These are phyloP conservation scores for Liriodendron chinense DNA, from an alignment of 164 flowering plant species.

Conservation along the genomic window DNA sequence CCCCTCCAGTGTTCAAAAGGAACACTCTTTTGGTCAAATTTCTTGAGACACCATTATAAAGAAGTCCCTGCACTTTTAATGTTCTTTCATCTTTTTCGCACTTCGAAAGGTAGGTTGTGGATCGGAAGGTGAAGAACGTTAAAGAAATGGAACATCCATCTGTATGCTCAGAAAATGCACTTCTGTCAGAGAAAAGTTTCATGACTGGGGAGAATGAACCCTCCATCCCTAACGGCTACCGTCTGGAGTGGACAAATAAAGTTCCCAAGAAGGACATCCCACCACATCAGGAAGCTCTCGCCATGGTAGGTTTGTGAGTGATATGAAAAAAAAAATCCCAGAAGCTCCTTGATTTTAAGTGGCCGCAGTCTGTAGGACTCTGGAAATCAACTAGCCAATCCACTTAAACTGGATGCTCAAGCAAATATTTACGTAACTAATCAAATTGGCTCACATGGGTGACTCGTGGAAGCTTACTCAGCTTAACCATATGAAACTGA, in stretches of 20 bases:
- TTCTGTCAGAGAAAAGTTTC: constrained; percentile 61
- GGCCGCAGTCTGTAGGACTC: too few species aligned
- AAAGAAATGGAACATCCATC: constrained; percentile 46
- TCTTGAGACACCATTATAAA: background rate
- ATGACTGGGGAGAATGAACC: constrained; percentile 28
- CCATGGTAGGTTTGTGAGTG: constrained; percentile 29
- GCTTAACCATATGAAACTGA: background rate
- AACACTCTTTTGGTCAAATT: too few species aligned
- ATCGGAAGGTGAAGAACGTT: constrained; percentile 50
- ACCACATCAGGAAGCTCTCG: constrained; percentile 24
- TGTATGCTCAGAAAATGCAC: constrained; percentile 57
- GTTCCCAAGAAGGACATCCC: constrained; percentile 11
- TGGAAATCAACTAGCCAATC: background rate
- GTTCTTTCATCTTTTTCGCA: constrained; percentile 8
- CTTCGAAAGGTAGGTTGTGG: constrained; percentile 55
- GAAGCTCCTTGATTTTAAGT: too few species aligned
- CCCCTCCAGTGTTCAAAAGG: too few species aligned
- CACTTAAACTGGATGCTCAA: background rate
- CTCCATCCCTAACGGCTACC: constrained; percentile 40
- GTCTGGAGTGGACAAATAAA: constrained; percentile 44
- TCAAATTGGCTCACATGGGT: background rate
- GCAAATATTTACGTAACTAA: background rate
- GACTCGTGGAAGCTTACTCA: background rate
- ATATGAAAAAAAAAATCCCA: background rate
- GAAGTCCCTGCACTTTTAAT: background rate